Conservation (phyloP, 2,329 filamentous ascomycete genomes). For the Aspergillus jensenii region DNA sequence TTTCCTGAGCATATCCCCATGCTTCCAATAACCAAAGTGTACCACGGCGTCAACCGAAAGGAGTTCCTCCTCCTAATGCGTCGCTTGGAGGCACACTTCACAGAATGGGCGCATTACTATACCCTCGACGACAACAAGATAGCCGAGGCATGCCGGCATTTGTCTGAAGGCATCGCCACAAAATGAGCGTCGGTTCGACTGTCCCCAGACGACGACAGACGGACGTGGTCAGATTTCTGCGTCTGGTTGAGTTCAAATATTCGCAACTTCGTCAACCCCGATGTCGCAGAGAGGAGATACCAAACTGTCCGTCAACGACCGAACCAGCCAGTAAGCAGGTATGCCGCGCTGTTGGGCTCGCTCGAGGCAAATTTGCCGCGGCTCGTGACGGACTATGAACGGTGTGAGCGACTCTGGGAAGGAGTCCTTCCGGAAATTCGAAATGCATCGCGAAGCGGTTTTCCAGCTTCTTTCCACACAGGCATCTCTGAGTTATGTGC, state of each 20-base stretch:
- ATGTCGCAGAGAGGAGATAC: conserved; percentile 5
- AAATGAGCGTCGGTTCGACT: neutral
- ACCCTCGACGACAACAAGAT: neutral
- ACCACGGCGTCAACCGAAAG: neutral
- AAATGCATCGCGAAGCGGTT: neutral
- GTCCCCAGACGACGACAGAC: neutral
- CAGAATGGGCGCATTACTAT: neutral
- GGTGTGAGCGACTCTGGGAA: neutral
- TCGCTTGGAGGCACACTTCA: neutral
- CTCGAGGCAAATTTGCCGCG: neutral
- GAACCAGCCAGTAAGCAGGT: neutral
- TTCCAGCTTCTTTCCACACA: neutral
- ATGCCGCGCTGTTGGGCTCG: neutral
- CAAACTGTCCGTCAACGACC: neutral
- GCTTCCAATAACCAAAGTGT: neutral
- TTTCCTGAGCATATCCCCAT: neutral
- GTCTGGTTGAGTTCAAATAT: neutral
- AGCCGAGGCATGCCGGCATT: neutral
- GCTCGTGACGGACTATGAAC: neutral
- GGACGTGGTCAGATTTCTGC: neutral
- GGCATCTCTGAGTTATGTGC: neutral
- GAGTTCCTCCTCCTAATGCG: conserved; percentile 2
- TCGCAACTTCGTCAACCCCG: neutral
- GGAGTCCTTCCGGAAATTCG: neutral
- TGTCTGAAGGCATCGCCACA: neutral